Evolutionary conservation across 2,329 filamentous ascomycete species (phyloP).

Genomic region (Cytospora mali): DNA sequence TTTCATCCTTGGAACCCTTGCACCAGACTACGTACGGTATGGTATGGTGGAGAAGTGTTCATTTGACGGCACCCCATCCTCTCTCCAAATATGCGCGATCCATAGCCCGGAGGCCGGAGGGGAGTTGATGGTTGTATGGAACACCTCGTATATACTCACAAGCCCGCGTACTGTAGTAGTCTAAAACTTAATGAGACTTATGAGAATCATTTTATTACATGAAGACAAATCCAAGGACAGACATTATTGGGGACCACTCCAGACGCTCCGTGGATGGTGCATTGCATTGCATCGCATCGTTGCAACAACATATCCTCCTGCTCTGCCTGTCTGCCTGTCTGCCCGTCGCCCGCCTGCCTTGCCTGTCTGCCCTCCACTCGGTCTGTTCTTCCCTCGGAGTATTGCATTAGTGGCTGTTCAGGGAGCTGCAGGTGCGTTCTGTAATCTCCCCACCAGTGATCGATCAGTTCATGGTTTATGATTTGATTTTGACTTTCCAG

Average conservation of each 20-base stretch:
- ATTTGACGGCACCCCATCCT: slow-evolving; percentile 4
- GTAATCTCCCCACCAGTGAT: slow-evolving; percentile 6
- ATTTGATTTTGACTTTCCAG: background rate
- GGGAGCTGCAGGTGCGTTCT: slow-evolving; percentile 20
- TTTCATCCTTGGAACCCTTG: background rate
- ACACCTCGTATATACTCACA: background rate
- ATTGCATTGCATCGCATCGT: slow-evolving; percentile 28
- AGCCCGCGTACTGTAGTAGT: background rate
- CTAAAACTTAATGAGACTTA: background rate
- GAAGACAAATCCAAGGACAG: too few relatives aligned
- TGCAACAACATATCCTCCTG: slow-evolving; percentile 6
- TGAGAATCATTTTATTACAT: background rate
- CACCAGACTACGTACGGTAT: background rate
- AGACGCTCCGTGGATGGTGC: slow-evolving; percentile 20
- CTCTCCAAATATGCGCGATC: background rate
- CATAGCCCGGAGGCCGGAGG: background rate
- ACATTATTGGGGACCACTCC: slow-evolving; percentile 10
- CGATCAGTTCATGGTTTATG: slow-evolving; percentile 12
- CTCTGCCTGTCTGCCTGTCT: too few relatives aligned
- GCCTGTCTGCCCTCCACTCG: slow-evolving; percentile 25
- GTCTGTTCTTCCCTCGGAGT: slow-evolving; percentile 25
- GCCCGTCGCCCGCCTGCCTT: slow-evolving; percentile 1
- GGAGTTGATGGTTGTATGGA: background rate
- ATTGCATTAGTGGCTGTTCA: slow-evolving; percentile 27
- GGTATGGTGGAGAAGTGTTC: background rate